phyloP scores from a whole-genome alignment of 768 basidiomycete genomes.

The Saitozyma sp. region DNA sequence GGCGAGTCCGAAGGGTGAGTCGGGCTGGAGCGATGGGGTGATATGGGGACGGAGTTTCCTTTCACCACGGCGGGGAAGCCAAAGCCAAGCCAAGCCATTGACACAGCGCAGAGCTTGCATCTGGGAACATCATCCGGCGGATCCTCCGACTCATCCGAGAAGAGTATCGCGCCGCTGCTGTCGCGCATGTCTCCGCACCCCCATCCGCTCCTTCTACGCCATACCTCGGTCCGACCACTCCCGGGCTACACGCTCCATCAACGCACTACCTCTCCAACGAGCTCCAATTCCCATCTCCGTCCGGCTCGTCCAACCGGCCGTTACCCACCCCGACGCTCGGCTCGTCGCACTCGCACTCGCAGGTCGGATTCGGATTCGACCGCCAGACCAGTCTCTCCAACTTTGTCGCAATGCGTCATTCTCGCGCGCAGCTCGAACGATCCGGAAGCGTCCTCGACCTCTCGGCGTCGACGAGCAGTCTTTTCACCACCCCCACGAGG shows the following conservation, averaged over 20 bases:
- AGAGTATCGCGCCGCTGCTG: conserved; percentile 79
- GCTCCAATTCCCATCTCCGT: conserved; percentile 22
- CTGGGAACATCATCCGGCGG: conserved; percentile 91
- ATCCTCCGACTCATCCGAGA: conserved; percentile 91
- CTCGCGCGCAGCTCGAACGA: conserved; percentile 46
- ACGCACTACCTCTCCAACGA: conserved; percentile 42
- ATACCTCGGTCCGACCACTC: conserved; percentile 43
- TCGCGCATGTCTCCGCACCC: conserved; percentile 50
- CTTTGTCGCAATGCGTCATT: conserved; percentile 51
- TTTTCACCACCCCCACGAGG: conserved; percentile 24
- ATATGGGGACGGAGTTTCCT: too few relatives aligned
- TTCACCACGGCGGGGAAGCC: neutral
- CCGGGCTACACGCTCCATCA: conserved; percentile 45
- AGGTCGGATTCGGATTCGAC: neutral
- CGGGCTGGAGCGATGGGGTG: neutral
- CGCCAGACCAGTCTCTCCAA: conserved; percentile 41
- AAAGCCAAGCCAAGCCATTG: conserved; percentile 6
- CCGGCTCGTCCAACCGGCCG: conserved; percentile 7
- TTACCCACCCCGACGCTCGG: neutral
- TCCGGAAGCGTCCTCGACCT: conserved; percentile 34
- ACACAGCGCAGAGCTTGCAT: conserved; percentile 72
- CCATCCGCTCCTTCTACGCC: conserved; percentile 44
- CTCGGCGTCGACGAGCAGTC: conserved; percentile 14
- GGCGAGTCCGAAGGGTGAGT: conserved; percentile 89
- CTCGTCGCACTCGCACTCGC: neutral